Conservation (phyloP, 306 rosid species). For the Citrullus colocynthis region DNA sequence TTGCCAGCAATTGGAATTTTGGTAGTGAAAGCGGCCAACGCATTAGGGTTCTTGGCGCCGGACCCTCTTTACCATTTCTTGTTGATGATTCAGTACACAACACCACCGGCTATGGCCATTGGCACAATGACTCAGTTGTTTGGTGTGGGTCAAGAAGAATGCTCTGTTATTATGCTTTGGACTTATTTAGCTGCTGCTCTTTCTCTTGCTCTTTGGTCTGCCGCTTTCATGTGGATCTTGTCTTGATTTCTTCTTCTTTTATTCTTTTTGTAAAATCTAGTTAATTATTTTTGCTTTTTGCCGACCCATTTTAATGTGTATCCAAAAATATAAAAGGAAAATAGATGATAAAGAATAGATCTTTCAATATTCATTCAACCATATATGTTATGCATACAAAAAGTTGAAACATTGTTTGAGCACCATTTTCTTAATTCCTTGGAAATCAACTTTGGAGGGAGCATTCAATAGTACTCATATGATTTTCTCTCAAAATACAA, state of each 20-base stretch:
- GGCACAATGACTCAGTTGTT: conserved; percentile 76
- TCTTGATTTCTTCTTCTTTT: not conserved
- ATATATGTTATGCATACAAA: too few species aligned
- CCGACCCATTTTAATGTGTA: too few species aligned
- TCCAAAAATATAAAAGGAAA: too few species aligned
- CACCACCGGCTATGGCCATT: conserved; percentile 93
- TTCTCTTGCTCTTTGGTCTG: conserved; percentile 75
- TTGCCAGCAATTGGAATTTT: conserved; percentile 61
- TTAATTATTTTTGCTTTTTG: too few species aligned
- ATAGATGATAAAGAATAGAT: too few species aligned
- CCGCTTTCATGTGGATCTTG: conserved; percentile 50
- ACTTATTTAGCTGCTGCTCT: conserved; percentile 59
- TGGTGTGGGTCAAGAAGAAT: conserved; percentile 80
- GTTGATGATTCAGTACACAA: conserved; percentile 59
- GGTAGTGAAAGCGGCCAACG: conserved; percentile 41
- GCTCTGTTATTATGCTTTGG: conserved; percentile 76
- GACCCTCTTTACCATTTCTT: conserved; percentile 64
- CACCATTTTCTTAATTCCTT: too few species aligned
- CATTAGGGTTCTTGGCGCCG: conserved; percentile 41
- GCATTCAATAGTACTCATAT: too few species aligned
- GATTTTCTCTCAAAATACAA: too few species aligned
- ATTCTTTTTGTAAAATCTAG: too few species aligned
- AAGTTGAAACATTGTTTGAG: too few species aligned
- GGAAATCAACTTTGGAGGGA: too few species aligned
- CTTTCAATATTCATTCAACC: too few species aligned